A percentile compares a stretch with the other conserved stretches of the same genome.
These are phyloP conservation scores for Fusarium sp. DNA, from an alignment of 2,329 filamentous ascomycete genomes.

Conservation along the genomic window DNA sequence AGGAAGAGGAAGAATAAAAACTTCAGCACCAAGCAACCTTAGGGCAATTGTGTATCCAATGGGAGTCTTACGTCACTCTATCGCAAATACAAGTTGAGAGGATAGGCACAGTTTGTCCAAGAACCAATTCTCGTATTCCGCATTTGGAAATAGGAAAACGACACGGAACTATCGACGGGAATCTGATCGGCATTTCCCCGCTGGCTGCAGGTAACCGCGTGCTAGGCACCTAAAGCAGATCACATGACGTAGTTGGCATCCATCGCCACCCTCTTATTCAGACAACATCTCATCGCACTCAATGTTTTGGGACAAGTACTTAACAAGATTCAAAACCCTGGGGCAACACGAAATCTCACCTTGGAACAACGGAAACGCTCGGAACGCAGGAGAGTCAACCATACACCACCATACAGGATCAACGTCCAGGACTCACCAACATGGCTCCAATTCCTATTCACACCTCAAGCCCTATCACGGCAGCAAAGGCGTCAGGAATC, in stretches of 20 bases:
- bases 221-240: slow-evolving; percentile 24
- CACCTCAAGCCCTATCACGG: slow-evolving; percentile 66
- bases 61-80: slow-evolving; percentile 9
- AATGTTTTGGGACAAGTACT: not conserved
- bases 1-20: not conserved
- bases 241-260: slow-evolving; percentile 35
- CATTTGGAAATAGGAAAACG: slow-evolving; percentile 23
- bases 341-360: not conserved
- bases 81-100: not conserved
- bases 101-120: not conserved
- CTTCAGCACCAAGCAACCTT: not conserved
- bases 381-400: not conserved
- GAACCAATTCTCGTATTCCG: slow-evolving; percentile 24
- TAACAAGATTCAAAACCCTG: not conserved
- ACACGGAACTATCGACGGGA: slow-evolving; percentile 23
- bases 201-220: slow-evolving; percentile 28
- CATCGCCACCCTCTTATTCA: slow-evolving; percentile 27
- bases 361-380: not conserved
- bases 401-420: not conserved
- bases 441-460: slow-evolving; percentile 72
- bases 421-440: slow-evolving; percentile 16
- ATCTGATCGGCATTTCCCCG: slow-evolving; percentile 38
- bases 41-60: slow-evolving; percentile 1
- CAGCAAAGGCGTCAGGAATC: slow-evolving; percentile 60
- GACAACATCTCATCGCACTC: slow-evolving; percentile 21